Conservation (phyloP, 345 rosid species). For the Eutrema heterophyllum region DNA sequence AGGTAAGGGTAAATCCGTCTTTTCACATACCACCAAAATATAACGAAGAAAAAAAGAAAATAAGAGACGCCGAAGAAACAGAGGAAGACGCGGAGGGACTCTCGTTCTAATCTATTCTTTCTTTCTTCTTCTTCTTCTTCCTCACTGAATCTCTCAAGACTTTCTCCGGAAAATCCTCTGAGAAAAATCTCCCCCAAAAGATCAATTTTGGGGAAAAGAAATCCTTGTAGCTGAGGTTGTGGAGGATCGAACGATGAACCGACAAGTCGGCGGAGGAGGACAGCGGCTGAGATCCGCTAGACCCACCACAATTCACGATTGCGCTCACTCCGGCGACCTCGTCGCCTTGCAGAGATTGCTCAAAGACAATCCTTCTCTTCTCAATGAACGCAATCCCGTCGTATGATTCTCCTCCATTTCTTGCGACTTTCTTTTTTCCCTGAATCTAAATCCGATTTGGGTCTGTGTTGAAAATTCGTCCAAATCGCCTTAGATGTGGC, state of each 20-base stretch:
- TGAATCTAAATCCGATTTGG: background rate
- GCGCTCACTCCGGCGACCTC: conserved; percentile 85
- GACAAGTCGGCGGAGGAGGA: conserved; percentile 41
- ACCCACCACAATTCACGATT: conserved; percentile 76
- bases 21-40: background rate
- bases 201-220: background rate
- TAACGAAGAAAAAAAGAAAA: background rate
- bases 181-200: background rate
- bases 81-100: conserved; percentile 43
- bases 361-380: conserved; percentile 60
- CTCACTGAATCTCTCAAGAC: conserved; percentile 14
- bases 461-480: background rate
- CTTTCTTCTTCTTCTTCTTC: background rate
- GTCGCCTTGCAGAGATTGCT: conserved; percentile 61
- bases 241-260: conserved; percentile 37
- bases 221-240: background rate
- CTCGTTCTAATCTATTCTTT: background rate
- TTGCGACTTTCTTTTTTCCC: background rate
- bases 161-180: conserved; percentile 12
- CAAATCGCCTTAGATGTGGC: background rate
- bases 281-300: conserved; percentile 66
- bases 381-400: conserved; percentile 85
- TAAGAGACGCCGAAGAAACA: background rate
- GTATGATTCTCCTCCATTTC: conserved; percentile 37
- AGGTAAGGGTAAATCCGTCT: conserved; percentile 4